Percentiles rank a stretch among this genome's conserved stretches.
Conservation (phyloP, 1,284 basidiomycete species). For the Amylostereum areolatum region DNA sequence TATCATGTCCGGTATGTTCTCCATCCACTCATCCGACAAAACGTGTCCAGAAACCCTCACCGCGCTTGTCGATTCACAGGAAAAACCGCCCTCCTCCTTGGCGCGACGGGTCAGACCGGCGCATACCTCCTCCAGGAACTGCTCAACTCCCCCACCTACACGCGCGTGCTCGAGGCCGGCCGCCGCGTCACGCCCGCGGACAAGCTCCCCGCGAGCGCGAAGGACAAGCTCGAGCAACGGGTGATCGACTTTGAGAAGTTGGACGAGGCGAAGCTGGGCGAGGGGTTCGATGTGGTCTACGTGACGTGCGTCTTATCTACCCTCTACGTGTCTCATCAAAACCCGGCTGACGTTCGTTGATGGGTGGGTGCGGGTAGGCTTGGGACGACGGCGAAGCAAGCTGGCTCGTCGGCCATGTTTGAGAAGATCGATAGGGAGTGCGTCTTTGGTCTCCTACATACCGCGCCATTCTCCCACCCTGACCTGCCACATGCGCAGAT, state of each 20-base stretch:
- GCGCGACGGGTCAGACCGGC: constrained; percentile 13
- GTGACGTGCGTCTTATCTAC: constrained; percentile 50
- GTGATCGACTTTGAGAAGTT: constrained; percentile 63
- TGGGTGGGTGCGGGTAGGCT: constrained; percentile 30
- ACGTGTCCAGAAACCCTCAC: too few species aligned
- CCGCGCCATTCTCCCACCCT: neutral
- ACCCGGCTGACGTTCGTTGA: neutral
- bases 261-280: constrained; percentile 40
- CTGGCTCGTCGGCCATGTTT: constrained; percentile 59
- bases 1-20: too few species aligned
- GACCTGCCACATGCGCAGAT: constrained; percentile 33
- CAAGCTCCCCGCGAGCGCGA: constrained; percentile 25
- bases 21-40: too few species aligned
- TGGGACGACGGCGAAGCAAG: constrained; percentile 56
- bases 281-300: constrained; percentile 66
- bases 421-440: constrained; percentile 74
- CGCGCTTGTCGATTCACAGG: neutral
- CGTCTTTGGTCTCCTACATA: constrained; percentile 16
- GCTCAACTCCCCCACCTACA: constrained; percentile 45
- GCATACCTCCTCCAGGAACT: constrained; percentile 28
- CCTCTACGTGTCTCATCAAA: too few species aligned
- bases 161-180: constrained; percentile 60
- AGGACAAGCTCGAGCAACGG: constrained; percentile 53
- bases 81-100: constrained; percentile 29
- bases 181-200: constrained; percentile 44